Percentiles rank a stretch among this genome's conserved stretches.
These are phyloP conservation scores for Candida taoyuanica DNA, from an alignment of 805 yeast species.

Conservation along the genomic window DNA sequence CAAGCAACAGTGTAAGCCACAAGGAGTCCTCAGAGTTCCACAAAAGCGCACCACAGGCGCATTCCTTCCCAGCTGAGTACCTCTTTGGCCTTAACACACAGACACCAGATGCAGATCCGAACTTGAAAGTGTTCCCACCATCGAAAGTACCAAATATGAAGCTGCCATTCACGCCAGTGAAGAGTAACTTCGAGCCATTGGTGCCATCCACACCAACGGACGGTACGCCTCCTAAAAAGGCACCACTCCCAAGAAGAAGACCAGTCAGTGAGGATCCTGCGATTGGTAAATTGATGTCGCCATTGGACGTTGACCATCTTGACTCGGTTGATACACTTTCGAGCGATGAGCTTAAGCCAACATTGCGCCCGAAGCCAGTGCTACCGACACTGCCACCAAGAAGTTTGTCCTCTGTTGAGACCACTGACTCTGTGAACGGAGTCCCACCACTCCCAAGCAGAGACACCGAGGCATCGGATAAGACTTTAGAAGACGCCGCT, in stretches of 20 bases:
- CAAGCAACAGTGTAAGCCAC: background rate
- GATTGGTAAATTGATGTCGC: background rate
- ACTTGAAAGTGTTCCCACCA: slow-evolving; percentile 18
- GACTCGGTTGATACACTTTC: too few species aligned
- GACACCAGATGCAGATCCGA: slow-evolving; percentile 12
- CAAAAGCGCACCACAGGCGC: slow-evolving; percentile 26
- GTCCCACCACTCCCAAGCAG: too few species aligned
- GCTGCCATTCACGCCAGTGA: slow-evolving; percentile 15
- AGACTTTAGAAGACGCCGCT: too few species aligned
- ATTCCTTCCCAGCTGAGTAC: slow-evolving; percentile 26
- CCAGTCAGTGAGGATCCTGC: slow-evolving; percentile 19
- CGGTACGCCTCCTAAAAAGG: slow-evolving; percentile 10
- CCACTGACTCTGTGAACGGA: too few species aligned
- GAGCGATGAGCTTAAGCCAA: too few species aligned
- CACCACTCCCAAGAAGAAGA: slow-evolving; percentile 16
- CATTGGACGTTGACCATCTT: too few species aligned
- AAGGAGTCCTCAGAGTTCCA: background rate
- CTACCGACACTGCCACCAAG: too few species aligned
- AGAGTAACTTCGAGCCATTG: slow-evolving; percentile 3
- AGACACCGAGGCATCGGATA: too few species aligned
- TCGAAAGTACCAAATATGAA: slow-evolving; percentile 23
- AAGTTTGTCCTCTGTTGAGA: too few species aligned
- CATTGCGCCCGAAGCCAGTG: too few species aligned
- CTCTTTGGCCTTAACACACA: slow-evolving; percentile 18
- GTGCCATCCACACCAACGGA: background rate